Conservation (phyloP, 2,329 filamentous ascomycete species). For the Stemphylium beticola region DNA sequence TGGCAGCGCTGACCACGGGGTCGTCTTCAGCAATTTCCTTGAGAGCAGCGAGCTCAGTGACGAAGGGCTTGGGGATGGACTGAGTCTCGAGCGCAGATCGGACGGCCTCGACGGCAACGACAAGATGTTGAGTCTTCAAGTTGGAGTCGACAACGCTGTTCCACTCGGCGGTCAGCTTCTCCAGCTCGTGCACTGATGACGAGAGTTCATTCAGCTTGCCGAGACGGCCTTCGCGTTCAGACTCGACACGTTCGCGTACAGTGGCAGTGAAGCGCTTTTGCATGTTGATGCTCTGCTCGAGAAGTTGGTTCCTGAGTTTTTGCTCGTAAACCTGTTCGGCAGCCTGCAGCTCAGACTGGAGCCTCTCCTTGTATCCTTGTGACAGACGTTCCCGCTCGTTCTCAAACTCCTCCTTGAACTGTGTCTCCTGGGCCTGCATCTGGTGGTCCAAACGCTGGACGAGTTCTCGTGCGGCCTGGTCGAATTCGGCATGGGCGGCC, state of each 20-base stretch:
- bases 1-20: conserved; percentile 86
- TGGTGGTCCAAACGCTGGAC: conserved; percentile 84
- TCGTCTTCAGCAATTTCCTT: conserved; percentile 89
- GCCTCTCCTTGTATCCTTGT: conserved; percentile 77
- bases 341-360: conserved; percentile 78
- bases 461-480: conserved; percentile 85
- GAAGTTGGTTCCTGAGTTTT: conserved; percentile 80
- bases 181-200: conserved; percentile 78
- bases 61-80: conserved; percentile 79
- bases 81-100: conserved; percentile 80
- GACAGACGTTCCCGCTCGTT: conserved; percentile 82
- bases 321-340: conserved; percentile 82
- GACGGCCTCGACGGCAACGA: conserved; percentile 93
- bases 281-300: conserved; percentile 88
- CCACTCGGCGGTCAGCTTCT: conserved; percentile 87
- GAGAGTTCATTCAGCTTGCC: conserved; percentile 84
- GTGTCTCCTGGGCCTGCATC: conserved; percentile 78
- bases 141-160: conserved; percentile 89
- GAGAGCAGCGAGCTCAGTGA: conserved; percentile 89
- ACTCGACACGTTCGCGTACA: conserved; percentile 81
- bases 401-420: conserved; percentile 89
- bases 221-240: conserved; percentile 84
- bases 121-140: conserved; percentile 92
- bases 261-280: conserved; percentile 83
- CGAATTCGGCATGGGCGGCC: conserved; percentile 76